These are phyloP conservation scores for Tetrahymena borealis DNA, from an alignment of 73 alveolate genomes.

Conservation along the genomic window DNA sequence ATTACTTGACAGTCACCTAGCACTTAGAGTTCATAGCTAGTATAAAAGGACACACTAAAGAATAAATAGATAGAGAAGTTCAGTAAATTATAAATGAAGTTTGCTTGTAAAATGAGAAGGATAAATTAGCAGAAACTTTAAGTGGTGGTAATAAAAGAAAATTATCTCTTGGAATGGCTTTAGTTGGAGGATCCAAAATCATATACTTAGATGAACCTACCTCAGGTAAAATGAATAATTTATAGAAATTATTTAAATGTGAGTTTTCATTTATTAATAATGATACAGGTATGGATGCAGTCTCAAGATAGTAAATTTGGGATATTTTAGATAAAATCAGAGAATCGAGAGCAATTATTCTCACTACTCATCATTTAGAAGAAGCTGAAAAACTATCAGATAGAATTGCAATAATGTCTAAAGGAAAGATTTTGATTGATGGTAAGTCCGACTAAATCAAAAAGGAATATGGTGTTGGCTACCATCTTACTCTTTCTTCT, in stretches of 20 bases:
- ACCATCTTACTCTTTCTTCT: constrained; percentile 60
- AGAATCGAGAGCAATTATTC: constrained; percentile 59
- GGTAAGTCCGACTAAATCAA: constrained; percentile 68
- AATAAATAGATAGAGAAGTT: constrained; percentile 39
- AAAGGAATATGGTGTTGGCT: constrained; percentile 74
- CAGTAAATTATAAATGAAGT: constrained; percentile 54
- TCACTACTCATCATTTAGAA: constrained; percentile 85
- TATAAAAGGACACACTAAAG: constrained; percentile 19
- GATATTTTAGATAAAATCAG: constrained; percentile 69
- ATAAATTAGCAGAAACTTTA: constrained; percentile 55
- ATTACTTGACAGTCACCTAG: constrained; percentile 70
- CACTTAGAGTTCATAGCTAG: constrained; percentile 69
- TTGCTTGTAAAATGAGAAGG: constrained; percentile 48
- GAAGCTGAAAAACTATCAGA: constrained; percentile 86
- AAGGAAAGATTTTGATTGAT: constrained; percentile 55
- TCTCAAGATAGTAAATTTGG: constrained; percentile 87
- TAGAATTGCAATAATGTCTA: constrained; percentile 77
- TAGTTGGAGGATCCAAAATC: constrained; percentile 83
- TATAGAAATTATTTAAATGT: not conserved
- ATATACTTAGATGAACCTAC: constrained; percentile 94
- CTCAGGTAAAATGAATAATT: constrained; percentile 43
- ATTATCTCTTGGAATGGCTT: constrained; percentile 85
- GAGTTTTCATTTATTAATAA: not conserved
- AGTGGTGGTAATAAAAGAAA: constrained; percentile 93
- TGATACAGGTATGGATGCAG: constrained; percentile 82